These are phyloP conservation scores for Yamadazyma pseudoaaseri DNA, from an alignment of 1,139 yeast genomes.

Conservation along the genomic window DNA sequence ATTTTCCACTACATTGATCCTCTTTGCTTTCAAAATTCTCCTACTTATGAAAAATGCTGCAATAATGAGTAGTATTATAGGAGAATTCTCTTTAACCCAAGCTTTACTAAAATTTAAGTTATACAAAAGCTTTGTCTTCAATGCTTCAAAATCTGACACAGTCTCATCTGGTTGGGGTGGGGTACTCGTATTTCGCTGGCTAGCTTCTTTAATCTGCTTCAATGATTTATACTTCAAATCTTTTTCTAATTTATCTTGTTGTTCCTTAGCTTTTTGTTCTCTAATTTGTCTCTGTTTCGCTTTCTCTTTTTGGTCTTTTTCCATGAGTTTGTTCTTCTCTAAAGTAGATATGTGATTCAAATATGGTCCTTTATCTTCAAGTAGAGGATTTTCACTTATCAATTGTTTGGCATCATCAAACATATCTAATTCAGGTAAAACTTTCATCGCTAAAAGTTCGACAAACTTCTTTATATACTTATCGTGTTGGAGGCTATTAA, in stretches of 20 bases:
- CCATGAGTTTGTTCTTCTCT: slow-evolving; percentile 16
- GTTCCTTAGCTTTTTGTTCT: slow-evolving; percentile 23
- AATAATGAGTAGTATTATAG: slow-evolving; percentile 25
- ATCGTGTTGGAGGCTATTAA: slow-evolving; percentile 11
- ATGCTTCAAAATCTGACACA: slow-evolving; percentile 9
- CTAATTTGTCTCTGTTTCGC: slow-evolving; percentile 21
- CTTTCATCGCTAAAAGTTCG: slow-evolving; percentile 36
- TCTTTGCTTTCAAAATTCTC: slow-evolving; percentile 23
- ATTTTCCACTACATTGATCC: slow-evolving; percentile 29
- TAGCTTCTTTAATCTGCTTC: slow-evolving; percentile 24
- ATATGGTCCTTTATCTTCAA: slow-evolving; percentile 14
- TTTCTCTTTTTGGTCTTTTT: slow-evolving; percentile 18
- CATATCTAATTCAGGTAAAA: slow-evolving; percentile 30
- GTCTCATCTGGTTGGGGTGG: not conserved
- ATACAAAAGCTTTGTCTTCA: slow-evolving; percentile 12
- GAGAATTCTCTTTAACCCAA: slow-evolving; percentile 30
- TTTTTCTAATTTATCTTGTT: slow-evolving; percentile 23
- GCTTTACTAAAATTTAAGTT: slow-evolving; percentile 14
- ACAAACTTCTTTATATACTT: slow-evolving; percentile 23
- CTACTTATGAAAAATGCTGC: slow-evolving; percentile 21
- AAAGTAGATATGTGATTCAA: slow-evolving; percentile 19
- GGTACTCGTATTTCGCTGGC: not conserved
- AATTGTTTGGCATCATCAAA: slow-evolving; percentile 28
- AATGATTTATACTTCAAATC: slow-evolving; percentile 36
- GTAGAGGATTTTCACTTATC: slow-evolving; percentile 21